Percentiles rank a stretch among this genome's conserved stretches.
phyloP scores from a whole-genome alignment of 1,284 basidiomycete genomes.

The Irpex sp. region DNA sequence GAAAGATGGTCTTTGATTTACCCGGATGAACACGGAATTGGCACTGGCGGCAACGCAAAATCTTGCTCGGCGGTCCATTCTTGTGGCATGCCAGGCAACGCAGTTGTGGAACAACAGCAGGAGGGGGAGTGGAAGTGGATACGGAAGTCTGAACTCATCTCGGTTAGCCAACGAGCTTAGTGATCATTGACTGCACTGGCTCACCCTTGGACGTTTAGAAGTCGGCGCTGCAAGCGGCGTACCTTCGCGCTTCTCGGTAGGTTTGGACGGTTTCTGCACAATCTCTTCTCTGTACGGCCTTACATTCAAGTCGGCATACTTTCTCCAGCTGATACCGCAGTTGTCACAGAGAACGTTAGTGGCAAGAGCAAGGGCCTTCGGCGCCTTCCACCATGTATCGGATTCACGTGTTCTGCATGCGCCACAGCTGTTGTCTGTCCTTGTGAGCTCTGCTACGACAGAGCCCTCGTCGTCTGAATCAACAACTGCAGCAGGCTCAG shows the following conservation, averaged over 20 bases:
- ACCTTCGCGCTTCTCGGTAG: constrained; percentile 71
- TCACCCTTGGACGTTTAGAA: constrained; percentile 68
- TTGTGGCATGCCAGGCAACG: constrained; percentile 76
- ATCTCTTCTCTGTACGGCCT: constrained; percentile 67
- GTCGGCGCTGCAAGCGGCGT: constrained; percentile 64
- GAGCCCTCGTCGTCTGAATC: constrained; percentile 74
- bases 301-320: constrained; percentile 84
- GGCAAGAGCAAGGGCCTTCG: constrained; percentile 71
- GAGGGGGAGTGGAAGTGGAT: constrained; percentile 55
- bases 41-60: constrained; percentile 79
- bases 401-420: constrained; percentile 77
- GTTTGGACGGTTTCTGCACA: constrained; percentile 37
- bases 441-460: constrained; percentile 52
- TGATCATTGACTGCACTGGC: constrained; percentile 18
- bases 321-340: constrained; percentile 82
- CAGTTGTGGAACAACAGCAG: constrained; percentile 51
- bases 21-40: constrained; percentile 75
- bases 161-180: background rate
- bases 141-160: constrained; percentile 17
- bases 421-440: constrained; percentile 62
- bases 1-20: constrained; percentile 26
- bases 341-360: constrained; percentile 74
- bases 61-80: constrained; percentile 68
- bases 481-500: constrained; percentile 15
- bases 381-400: constrained; percentile 82